Conservation (phyloP, 352 stramenopile species). For the Nothophytophthora sp. region DNA sequence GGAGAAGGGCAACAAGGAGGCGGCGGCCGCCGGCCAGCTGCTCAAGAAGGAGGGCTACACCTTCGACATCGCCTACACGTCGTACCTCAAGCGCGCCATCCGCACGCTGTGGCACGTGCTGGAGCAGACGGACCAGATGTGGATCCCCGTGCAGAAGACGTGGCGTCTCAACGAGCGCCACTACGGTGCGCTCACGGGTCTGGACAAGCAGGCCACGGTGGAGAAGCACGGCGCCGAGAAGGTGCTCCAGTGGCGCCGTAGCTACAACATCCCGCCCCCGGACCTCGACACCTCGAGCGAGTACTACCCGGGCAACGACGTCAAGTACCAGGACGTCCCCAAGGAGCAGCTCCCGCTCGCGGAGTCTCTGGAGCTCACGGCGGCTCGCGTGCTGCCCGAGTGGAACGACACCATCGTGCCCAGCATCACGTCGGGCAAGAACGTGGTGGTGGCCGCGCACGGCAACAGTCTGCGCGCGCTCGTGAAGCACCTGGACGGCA, state of each 20-base stretch:
- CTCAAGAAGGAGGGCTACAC: constrained; percentile 93
- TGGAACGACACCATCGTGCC: constrained; percentile 92
- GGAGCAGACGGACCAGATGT: constrained; percentile 94
- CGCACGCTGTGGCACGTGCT: constrained; percentile 94
- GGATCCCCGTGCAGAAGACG: constrained; percentile 94
- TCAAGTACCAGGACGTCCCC: constrained; percentile 89
- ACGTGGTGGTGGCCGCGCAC: constrained; percentile 96
- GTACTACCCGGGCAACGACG: constrained; percentile 93
- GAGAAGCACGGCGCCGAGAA: constrained; percentile 91
- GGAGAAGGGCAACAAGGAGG: constrained; percentile 90
- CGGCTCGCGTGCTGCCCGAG: constrained; percentile 91
- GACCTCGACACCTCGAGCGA: constrained; percentile 89
- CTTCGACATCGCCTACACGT: constrained; percentile 96
- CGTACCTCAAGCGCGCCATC: constrained; percentile 95
- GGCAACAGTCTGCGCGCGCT: constrained; percentile 93
- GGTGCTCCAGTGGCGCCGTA: constrained; percentile 96
- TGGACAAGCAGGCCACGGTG: constrained; percentile 92
- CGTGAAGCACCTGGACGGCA: constrained; percentile 94
- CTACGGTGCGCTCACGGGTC: constrained; percentile 89
- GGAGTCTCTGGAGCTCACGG: constrained; percentile 94
- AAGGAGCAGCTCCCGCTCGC: constrained; percentile 87
- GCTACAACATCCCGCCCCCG: constrained; percentile 98
- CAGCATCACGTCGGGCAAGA: constrained; percentile 92
- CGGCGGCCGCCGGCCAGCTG: constrained; percentile 86
- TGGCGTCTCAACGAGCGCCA: constrained; percentile 94